Evolutionary conservation across 345 rosid species (phyloP).

Genomic region (Carallia brachiata): DNA sequence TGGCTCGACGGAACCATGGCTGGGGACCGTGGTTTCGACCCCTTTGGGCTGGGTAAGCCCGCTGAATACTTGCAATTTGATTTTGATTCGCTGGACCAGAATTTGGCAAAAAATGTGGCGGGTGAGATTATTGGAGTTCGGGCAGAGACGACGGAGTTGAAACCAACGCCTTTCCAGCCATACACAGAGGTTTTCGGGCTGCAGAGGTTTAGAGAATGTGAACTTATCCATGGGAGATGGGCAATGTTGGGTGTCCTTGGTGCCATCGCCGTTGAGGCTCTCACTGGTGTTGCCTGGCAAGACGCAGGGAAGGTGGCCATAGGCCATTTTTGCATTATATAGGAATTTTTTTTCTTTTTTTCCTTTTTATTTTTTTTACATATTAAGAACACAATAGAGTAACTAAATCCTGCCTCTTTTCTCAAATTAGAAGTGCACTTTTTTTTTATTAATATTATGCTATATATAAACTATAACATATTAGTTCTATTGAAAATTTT

Average conservation of each 20-base stretch:
- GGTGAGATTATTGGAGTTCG: no score
- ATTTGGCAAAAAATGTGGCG: no score
- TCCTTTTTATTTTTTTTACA: background rate
- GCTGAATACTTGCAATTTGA: no score
- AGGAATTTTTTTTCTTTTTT: no score
- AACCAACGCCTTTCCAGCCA: conserved; percentile 86
- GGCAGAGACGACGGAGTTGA: conserved; percentile 44
- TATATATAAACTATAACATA: no score
- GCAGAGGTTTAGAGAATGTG: conserved; percentile 89
- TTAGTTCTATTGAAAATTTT: no score
- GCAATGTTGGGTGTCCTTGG: conserved; percentile 85
- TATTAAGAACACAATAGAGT: no score
- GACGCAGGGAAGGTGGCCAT: conserved; percentile 60
- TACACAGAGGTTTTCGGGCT: conserved; percentile 79
- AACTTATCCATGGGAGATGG: conserved; percentile 90
- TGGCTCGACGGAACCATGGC: conserved; percentile 83
- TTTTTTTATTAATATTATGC: no score
- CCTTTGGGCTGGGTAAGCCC: conserved; percentile 72
- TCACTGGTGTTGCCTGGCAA: conserved; percentile 76
- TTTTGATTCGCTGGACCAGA: no score
- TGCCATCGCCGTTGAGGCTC: conserved; percentile 61
- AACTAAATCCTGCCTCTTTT: no score
- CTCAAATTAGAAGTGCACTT: no score
- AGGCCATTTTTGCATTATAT: no score
- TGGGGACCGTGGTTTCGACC: conserved; percentile 90